A percentile compares a stretch with the other conserved stretches of the same genome.
Conservation (phyloP, 2,329 filamentous ascomycete genomes). For the Exophiala xenobiotica region DNA sequence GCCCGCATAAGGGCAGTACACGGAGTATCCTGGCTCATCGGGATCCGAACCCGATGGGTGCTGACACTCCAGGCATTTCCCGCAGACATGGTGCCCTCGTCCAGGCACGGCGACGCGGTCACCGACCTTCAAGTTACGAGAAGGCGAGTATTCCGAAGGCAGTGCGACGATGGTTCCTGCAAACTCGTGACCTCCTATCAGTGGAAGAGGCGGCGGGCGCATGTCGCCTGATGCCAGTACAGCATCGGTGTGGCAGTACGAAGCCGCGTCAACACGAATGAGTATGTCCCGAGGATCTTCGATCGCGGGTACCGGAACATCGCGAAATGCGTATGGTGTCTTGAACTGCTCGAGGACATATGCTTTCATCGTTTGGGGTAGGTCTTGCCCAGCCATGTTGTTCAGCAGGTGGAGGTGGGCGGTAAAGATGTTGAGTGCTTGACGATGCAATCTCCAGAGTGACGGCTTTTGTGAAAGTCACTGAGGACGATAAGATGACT, state of each 20-base stretch:
- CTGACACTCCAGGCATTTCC: constrained; percentile 31
- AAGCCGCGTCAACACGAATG: constrained; percentile 46
- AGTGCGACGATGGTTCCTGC: constrained; percentile 42
- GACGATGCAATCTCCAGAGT: too few species aligned
- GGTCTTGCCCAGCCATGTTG: too few species aligned
- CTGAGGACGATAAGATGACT: too few species aligned
- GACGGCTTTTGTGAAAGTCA: too few species aligned
- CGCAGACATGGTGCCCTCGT: constrained; percentile 10
- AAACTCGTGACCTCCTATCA: constrained; percentile 47
- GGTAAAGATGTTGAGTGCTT: too few species aligned
- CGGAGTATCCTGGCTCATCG: constrained; percentile 7
- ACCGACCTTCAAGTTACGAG: constrained; percentile 2
- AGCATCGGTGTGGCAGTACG: constrained; percentile 47
- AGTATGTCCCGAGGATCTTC: constrained; percentile 41
- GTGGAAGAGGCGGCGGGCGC: constrained; percentile 39
- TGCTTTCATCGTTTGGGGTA: constrained; percentile 3
- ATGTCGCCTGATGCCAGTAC: constrained; percentile 39
- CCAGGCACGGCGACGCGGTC: constrained; percentile 11
- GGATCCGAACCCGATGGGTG: constrained; percentile 27
- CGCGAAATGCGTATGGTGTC: constrained; percentile 38
- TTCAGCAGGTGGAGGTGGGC: too few species aligned
- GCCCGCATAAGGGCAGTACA: constrained; percentile 14
- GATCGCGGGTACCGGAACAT: constrained; percentile 13
- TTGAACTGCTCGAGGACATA: constrained; percentile 30
- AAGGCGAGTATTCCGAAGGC: background rate